phyloP scores from a whole-genome alignment of 805 yeast genomes.

The Torulaspora microellipsoides region DNA sequence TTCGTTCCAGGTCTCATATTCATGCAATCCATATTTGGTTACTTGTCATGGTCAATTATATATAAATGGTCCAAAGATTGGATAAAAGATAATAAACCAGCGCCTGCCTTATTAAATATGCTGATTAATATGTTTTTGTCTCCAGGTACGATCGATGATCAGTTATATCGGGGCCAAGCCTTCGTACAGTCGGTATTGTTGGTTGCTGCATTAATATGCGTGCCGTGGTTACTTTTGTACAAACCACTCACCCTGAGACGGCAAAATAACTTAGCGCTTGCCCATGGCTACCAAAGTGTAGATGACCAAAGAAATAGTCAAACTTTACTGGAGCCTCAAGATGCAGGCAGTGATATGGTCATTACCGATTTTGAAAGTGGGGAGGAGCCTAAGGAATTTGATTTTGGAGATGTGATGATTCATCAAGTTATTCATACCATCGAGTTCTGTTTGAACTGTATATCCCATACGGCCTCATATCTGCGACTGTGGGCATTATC shows the following conservation, averaged over 20 bases:
- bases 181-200: slow-evolving; percentile 68
- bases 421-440: slow-evolving; percentile 97
- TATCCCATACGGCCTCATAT: slow-evolving; percentile 97
- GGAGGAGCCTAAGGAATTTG: slow-evolving; percentile 46
- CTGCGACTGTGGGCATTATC: slow-evolving; percentile 96
- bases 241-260: slow-evolving; percentile 75
- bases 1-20: slow-evolving; percentile 90
- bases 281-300: slow-evolving; percentile 40
- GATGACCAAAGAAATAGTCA: slow-evolving; percentile 32
- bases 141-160: slow-evolving; percentile 84
- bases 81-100: slow-evolving; percentile 67
- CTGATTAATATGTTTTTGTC: slow-evolving; percentile 91
- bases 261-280: slow-evolving; percentile 43
- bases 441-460: slow-evolving; percentile 95
- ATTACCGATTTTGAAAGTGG: slow-evolving; percentile 44
- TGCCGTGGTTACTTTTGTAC: slow-evolving; percentile 82
- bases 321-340: slow-evolving; percentile 36
- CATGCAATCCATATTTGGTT: slow-evolving; percentile 96
- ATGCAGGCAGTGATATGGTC: slow-evolving; percentile 45
- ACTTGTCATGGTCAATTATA: slow-evolving; percentile 75
- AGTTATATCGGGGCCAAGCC: slow-evolving; percentile 75
- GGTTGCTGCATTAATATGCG: slow-evolving; percentile 76
- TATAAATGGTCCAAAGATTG: slow-evolving; percentile 96
- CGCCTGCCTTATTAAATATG: slow-evolving; percentile 94
- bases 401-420: slow-evolving; percentile 91